These are phyloP conservation scores for Ceratocystis smalleyi DNA, from an alignment of 2,329 filamentous ascomycete genomes.

Conservation along the genomic window DNA sequence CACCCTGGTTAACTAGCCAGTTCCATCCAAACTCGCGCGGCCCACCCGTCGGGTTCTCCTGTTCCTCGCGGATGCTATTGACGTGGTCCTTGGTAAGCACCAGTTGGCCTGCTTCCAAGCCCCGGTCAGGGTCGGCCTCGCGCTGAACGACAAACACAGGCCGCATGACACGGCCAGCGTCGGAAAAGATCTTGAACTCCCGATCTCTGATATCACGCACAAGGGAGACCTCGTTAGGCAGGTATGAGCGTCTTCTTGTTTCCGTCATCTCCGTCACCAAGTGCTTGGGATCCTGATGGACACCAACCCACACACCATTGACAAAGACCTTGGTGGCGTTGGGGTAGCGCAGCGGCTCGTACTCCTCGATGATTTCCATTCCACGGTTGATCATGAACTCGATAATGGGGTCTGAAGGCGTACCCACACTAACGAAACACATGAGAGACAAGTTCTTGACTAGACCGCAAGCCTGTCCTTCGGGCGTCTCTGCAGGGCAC, in stretches of 20 bases:
- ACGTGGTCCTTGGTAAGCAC: conserved; percentile 70
- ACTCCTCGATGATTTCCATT: conserved; percentile 95
- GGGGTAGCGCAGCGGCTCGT: conserved; percentile 68
- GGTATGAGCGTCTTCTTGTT: conserved; percentile 63
- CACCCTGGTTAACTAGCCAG: conserved; percentile 66
- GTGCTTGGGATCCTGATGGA: conserved; percentile 76
- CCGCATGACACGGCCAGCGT: conserved; percentile 86
- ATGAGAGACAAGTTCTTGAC: conserved; percentile 97
- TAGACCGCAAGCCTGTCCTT: conserved; percentile 93
- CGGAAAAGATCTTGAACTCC: conserved; percentile 97
- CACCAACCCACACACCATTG: conserved; percentile 95
- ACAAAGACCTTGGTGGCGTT: conserved; percentile 96
- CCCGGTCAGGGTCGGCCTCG: conserved; percentile 54
- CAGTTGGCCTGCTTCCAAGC: conserved; percentile 48
- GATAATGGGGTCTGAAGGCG: conserved; percentile 73
- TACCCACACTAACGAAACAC: conserved; percentile 96
- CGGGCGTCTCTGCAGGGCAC: conserved; percentile 91
- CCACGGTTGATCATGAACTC: conserved; percentile 92
- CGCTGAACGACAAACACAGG: conserved; percentile 90
- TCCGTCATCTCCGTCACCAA: conserved; percentile 65
- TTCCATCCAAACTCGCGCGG: conserved; percentile 66
- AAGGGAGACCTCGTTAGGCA: conserved; percentile 85
- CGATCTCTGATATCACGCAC: conserved; percentile 92
- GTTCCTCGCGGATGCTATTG: conserved; percentile 58
- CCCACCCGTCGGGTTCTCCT: conserved; percentile 49